Evolutionary conservation across 345 rosid species (phyloP), one percentile per base, ranked within the genome.

Genomic region (Alliaria petiolata): DNA sequence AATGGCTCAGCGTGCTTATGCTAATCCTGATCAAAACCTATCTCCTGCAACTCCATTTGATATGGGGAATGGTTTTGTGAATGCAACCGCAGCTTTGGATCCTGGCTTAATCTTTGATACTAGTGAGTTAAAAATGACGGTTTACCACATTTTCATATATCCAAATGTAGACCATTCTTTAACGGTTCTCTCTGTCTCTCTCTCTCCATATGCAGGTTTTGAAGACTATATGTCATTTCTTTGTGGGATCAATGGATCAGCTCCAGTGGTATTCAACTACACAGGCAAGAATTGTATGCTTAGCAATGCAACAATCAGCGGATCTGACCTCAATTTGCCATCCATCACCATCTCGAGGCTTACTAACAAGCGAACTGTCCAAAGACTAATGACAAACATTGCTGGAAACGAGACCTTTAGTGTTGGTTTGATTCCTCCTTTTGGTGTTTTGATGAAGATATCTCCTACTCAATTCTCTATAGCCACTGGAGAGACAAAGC

Each of bases 11-110:
- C 96, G 93, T 8, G 86, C 95, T 67, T 91, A 89, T 75, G 65
- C 93, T 52, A 88, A 86, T 70, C 96, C 97, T 14, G 99, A 91
- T 55, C 64, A 69, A 70, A 91, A 67, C 66, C 82, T 85, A 60
- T 81, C 96, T 67, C 98, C 98, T 8, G 99, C 97, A 22, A 89
- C 96, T 0, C 93, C 99, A 15, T 95, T 91, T 58, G 99, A 95
- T 80, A 88, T 89, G 97, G 99, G 99, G 49, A 88, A 85, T 58
- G 99, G 98, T 42, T 91, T 89, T 78, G 98, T 88, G 51, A 91
- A 91, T 78, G 95, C 95, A 65, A 89, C 97, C 4, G 88, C 83
- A 7, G 89, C 99, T 69, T 85, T 95, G 62, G 86, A 95, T 78
- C 98, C 99, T 0, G 97, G 98, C 61, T 81, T 95, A 22, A 82